Percentiles rank a stretch among this genome's conserved stretches.
These are phyloP conservation scores for Cladophialophora chaetospira DNA, from an alignment of 2,329 filamentous ascomycete species.

Conservation along the genomic window DNA sequence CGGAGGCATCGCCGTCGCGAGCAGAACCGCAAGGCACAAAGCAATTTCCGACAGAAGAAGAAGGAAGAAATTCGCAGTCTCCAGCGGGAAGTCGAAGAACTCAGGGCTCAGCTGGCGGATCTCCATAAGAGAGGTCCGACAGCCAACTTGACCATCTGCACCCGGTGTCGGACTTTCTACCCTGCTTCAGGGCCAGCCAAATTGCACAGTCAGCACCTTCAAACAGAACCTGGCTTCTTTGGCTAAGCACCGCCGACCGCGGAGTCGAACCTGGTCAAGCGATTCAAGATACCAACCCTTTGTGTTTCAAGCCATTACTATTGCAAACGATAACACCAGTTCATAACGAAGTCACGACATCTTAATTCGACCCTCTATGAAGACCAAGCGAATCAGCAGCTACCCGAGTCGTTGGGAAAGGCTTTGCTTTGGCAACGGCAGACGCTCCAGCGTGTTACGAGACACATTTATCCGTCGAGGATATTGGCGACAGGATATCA, in stretches of 20 bases:
- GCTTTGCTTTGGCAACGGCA: too few relatives aligned
- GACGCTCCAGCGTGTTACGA: too few relatives aligned
- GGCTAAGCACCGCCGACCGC: not conserved
- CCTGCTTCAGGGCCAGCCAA: not conserved
- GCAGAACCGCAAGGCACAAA: slow-evolving; percentile 38
- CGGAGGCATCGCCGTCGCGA: slow-evolving; percentile 54
- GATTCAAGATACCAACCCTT: not conserved
- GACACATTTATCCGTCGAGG: too few relatives aligned
- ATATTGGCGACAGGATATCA: too few relatives aligned
- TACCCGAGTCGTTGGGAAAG: too few relatives aligned
- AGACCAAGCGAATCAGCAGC: too few relatives aligned
- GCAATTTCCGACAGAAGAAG: slow-evolving; percentile 22
- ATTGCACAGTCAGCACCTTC: not conserved
- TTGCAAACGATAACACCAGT: too few relatives aligned
- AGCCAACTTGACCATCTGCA: slow-evolving; percentile 15
- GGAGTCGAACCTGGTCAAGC: not conserved
- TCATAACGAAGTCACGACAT: too few relatives aligned
- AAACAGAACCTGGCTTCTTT: not conserved
- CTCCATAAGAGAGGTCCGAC: not conserved
- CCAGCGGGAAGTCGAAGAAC: slow-evolving; percentile 15
- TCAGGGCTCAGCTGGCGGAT: slow-evolving; percentile 12
- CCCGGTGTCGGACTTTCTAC: slow-evolving; percentile 17
- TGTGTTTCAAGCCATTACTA: too few relatives aligned
- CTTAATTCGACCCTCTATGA: too few relatives aligned
- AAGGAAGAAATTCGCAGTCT: slow-evolving; percentile 19